These are phyloP conservation scores for Saturnispora sanitii DNA, from an alignment of 805 yeast genomes.

Conservation along the genomic window DNA sequence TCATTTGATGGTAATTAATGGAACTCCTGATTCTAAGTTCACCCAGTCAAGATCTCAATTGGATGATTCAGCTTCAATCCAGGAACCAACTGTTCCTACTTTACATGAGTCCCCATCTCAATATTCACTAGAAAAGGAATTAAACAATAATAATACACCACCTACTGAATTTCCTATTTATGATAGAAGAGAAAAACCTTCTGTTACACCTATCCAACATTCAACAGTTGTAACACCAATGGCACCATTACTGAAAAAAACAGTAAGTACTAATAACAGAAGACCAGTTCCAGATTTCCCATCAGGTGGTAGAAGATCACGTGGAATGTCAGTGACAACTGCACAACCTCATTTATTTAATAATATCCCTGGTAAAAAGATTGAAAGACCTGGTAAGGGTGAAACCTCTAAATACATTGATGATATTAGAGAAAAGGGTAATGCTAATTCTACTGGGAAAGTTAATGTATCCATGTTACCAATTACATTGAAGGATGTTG, in stretches of 20 bases:
- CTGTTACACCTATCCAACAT: conserved; percentile 25
- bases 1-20: conserved; percentile 6
- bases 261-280: conserved; percentile 12
- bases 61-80: background rate
- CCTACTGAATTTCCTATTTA: conserved; percentile 16
- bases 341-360: conserved; percentile 25
- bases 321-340: conserved; percentile 29
- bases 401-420: conserved; percentile 41
- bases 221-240: conserved; percentile 19
- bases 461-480: conserved; percentile 4
- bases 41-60: too few species aligned
- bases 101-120: conserved; percentile 1
- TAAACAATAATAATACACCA: background rate
- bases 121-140: background rate
- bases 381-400: conserved; percentile 32
- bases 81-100: background rate
- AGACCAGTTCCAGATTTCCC: conserved; percentile 34
- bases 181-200: conserved; percentile 32
- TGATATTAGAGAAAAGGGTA: conserved; percentile 10
- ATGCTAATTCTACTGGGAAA: conserved; percentile 3
- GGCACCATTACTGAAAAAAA: conserved; percentile 9
- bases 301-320: conserved; percentile 28
- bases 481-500: conserved; percentile 1
- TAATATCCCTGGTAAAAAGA: conserved; percentile 6
- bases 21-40: conserved; percentile 4